Evolutionary conservation across 306 rosid species (phyloP).

Genomic region (Glycine latifolia): DNA sequence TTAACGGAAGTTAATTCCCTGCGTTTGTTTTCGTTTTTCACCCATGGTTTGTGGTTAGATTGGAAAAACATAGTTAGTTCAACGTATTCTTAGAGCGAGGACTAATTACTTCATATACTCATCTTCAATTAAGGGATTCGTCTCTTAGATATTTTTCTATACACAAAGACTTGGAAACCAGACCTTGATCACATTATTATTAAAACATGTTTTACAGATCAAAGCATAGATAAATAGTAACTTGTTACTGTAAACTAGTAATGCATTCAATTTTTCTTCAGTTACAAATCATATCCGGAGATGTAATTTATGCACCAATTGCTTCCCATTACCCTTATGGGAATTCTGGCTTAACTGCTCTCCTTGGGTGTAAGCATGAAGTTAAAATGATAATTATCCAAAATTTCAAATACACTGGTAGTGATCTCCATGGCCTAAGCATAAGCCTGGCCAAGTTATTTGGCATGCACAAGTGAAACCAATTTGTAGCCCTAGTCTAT

Average conservation of each 20-base stretch:
- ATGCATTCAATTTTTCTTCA: neutral
- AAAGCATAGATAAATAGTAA: neutral
- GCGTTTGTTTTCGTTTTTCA: no score
- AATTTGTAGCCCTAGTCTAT: neutral
- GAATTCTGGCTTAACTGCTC: neutral
- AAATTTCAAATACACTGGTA: neutral
- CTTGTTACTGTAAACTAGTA: neutral
- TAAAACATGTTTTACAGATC: neutral
- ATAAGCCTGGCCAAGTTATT: neutral
- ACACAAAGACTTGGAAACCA: no score
- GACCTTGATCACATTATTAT: neutral
- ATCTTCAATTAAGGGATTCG: no score
- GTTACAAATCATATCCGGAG: neutral
- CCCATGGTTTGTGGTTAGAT: no score
- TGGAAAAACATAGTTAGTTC: no score
- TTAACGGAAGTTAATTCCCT: no score
- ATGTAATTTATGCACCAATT: neutral
- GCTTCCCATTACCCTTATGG: neutral
- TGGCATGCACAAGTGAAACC: neutral
- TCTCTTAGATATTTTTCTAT: no score
- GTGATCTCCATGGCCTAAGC: neutral
- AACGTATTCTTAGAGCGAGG: no score
- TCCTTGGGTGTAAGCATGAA: neutral
- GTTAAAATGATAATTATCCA: neutral
- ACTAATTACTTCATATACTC: no score